Base-by-base conservation (phyloP, 2,329 filamentous ascomycete genomes). In the Hansfordia pulvinata region DNA sequence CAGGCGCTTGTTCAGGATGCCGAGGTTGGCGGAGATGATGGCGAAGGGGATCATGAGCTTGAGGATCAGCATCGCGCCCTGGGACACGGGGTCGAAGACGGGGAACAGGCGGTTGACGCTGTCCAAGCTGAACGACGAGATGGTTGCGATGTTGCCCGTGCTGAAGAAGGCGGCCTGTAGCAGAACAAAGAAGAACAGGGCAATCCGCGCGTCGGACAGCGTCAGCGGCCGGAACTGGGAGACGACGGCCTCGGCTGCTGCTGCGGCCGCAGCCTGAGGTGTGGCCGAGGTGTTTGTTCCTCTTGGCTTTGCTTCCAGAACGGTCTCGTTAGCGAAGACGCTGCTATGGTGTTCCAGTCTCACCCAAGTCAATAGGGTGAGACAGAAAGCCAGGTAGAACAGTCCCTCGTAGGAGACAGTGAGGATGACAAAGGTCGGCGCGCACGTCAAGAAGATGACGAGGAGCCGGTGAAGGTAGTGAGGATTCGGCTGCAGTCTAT, bases 331-430 rank as follows among this genome's bases (percentile, higher is more conserved):
- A 16, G 47, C 54, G 41, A 51, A 62, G 11, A 53, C 46, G 43
- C 78, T 74, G 25, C 88, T 69, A 29, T 71, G 73, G 47, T 92
- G 80, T 50, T 98, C 90, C 2, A 98, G 64, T n/a, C 76, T 74
- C 18, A 94, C 82, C 90, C 90, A 98, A 29, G 76, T 75, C 27
- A 93, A 64, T 5, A 98, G 58, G 13, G 77, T 81, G 28, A 79
- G 60, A 44, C 76, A 85, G 53, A 94, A 98, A 8, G 78, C 74
- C 32, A 94, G 72, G 53, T 96, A 98, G 52, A 98, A 98, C 3
- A 98, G 64, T 0, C 88, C 88, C 52, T 98, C 90, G 55, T 93
- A 98, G 1, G 88, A 94, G 40, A 96, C 94, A 6, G 86, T 93
- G 26, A 98, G 70, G 43, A 98, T 88, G 46, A 98, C 79, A 53